These are phyloP conservation scores for Cryptococcus sp. DNA, from an alignment of 1,284 basidiomycete genomes.

Conservation along the genomic window DNA sequence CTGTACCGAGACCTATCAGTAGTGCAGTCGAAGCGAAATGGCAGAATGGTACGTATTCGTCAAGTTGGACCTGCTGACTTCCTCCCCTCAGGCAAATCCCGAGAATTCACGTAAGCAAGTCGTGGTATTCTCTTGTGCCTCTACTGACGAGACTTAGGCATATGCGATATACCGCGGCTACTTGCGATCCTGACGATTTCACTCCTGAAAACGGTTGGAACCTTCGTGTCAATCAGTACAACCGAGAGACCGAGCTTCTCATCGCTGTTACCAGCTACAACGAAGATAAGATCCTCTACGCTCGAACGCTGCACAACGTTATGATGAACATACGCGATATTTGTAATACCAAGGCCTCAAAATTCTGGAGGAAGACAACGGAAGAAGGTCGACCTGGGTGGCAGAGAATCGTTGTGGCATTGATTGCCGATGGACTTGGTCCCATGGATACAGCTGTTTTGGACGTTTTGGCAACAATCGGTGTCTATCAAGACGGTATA, in stretches of 20 bases:
- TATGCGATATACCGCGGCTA: constrained; percentile 89
- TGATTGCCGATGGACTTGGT: constrained; percentile 89
- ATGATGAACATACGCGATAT: constrained; percentile 99
- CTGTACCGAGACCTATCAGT: constrained; percentile 80
- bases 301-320: constrained; percentile 87
- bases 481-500: constrained; percentile 87
- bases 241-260: constrained; percentile 84
- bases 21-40: constrained; percentile 82
- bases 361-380: constrained; percentile 79
- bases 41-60: constrained; percentile 44
- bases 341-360: constrained; percentile 89
- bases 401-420: constrained; percentile 87
- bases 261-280: constrained; percentile 73
- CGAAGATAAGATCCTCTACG: constrained; percentile 85
- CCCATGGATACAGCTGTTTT: constrained; percentile 93
- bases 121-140: no score
- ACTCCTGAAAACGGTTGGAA: constrained; percentile 70
- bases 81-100: constrained; percentile 54
- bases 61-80: neutral
- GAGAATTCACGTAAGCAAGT: constrained; percentile 72
- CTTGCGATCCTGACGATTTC: constrained; percentile 93
- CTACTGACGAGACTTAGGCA: constrained; percentile 46
- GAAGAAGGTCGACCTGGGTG: constrained; percentile 85
- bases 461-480: constrained; percentile 80
- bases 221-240: constrained; percentile 76